These are phyloP conservation scores for Puccinia hordei DNA, from an alignment of 1,284 basidiomycete genomes.

Conservation along the genomic window DNA sequence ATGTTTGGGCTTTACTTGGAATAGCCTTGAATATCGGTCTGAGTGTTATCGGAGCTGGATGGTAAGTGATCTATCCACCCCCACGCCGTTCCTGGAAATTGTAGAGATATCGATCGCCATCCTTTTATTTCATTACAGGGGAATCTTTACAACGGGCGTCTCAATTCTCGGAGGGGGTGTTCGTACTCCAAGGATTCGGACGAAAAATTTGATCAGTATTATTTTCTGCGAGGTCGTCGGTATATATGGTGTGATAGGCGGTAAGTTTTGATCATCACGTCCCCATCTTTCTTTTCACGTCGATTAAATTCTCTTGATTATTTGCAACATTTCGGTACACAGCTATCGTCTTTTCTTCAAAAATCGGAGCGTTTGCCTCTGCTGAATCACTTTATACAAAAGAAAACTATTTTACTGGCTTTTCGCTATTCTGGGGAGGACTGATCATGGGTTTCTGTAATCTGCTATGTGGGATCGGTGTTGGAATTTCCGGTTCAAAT, in stretches of 20 bases:
- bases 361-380: slow-evolving; percentile 62
- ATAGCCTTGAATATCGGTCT: slow-evolving; percentile 91
- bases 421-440: slow-evolving; percentile 90
- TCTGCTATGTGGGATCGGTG: slow-evolving; percentile 85
- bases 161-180: slow-evolving; percentile 96
- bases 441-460: slow-evolving; percentile 85
- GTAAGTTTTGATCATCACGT: slow-evolving; percentile 31
- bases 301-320: neutral
- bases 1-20: slow-evolving; percentile 86
- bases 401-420: slow-evolving; percentile 64
- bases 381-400: slow-evolving; percentile 24
- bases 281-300: neutral
- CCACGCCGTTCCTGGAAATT: neutral
- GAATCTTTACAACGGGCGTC: slow-evolving; percentile 93
- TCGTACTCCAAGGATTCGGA: slow-evolving; percentile 86
- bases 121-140: slow-evolving; percentile 66
- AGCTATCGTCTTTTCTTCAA: slow-evolving; percentile 87
- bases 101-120: neutral
- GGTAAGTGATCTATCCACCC: slow-evolving; percentile 65
- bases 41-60: slow-evolving; percentile 90
- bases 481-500: slow-evolving; percentile 87
- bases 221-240: slow-evolving; percentile 90
- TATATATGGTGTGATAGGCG: slow-evolving; percentile 57
- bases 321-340: neutral
- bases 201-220: slow-evolving; percentile 97